Percentiles rank a stretch among this genome's conserved stretches.
Evolutionary conservation across 2,329 filamentous ascomycete species (phyloP).

Genomic region (Colletotrichum godetiae): DNA sequence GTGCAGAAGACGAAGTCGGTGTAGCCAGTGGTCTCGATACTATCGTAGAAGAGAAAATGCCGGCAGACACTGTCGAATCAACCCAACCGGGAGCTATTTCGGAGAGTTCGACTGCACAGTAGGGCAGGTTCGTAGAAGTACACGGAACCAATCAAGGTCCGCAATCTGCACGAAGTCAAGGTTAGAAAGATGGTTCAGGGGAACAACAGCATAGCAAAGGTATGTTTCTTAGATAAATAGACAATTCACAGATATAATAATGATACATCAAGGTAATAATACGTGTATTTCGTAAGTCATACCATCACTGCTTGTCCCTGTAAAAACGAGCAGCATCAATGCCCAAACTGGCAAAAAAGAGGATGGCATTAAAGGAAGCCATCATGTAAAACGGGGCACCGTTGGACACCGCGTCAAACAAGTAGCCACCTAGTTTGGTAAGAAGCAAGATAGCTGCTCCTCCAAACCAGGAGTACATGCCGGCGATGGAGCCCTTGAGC

Average conservation of each 20-base stretch:
- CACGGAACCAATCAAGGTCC: not conserved
- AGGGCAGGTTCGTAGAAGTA: not conserved
- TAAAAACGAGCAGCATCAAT: slow-evolving; percentile 60
- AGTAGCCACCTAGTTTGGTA: slow-evolving; percentile 87
- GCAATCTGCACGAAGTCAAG: not conserved
- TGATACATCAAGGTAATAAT: not conserved
- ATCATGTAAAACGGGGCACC: slow-evolving; percentile 95
- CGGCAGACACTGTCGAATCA: not conserved
- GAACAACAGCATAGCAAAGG: not conserved
- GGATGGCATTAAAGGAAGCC: slow-evolving; percentile 83
- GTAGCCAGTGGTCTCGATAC: not conserved
- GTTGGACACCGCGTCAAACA: slow-evolving; percentile 81
- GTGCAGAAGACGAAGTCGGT: no score
- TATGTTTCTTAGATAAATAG: not conserved
- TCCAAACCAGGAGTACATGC: slow-evolving; percentile 91
- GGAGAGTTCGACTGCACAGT: not conserved
- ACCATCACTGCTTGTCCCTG: slow-evolving; percentile 33
- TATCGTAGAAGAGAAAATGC: not conserved
- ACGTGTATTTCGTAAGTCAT: not conserved
- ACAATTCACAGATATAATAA: not conserved
- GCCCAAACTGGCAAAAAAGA: slow-evolving; percentile 68
- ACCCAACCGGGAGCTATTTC: not conserved
- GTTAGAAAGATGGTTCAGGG: not conserved
- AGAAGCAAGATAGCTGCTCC: slow-evolving; percentile 90
- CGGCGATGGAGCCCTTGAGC: slow-evolving; percentile 93